Conservation (phyloP, 1,284 basidiomycete genomes). For the Phellopilus nigrolimitatus region DNA sequence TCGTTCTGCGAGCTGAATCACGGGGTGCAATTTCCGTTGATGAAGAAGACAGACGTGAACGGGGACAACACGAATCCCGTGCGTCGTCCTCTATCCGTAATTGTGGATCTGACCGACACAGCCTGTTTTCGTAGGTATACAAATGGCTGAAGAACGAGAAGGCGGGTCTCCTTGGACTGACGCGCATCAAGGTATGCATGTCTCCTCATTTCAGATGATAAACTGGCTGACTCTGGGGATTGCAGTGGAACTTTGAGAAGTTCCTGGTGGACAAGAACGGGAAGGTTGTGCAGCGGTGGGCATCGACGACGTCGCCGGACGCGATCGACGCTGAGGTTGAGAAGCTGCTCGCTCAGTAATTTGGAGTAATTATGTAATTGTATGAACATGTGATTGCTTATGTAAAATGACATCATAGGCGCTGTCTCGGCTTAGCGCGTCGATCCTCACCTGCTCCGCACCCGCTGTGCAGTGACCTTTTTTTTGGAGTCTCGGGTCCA, state of each 20-base stretch:
- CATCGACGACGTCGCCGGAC: constrained; percentile 71
- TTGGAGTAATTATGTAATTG: not conserved
- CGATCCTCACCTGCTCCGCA: not conserved
- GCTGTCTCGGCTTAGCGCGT: not conserved
- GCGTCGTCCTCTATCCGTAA: not conserved
- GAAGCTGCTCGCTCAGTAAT: constrained; percentile 40
- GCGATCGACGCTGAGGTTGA: constrained; percentile 62
- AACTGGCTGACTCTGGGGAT: not conserved
- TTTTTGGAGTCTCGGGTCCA: too few species aligned
- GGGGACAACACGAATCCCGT: constrained; percentile 50
- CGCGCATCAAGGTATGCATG: constrained; percentile 68
- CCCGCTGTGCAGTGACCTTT: too few species aligned
- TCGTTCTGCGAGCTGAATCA: constrained; percentile 73
- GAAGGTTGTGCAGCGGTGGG: constrained; percentile 74
- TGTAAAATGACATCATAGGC: not conserved
- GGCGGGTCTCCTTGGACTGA: constrained; percentile 66
- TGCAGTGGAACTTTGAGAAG: constrained; percentile 79
- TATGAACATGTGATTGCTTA: not conserved
- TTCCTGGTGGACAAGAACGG: constrained; percentile 69
- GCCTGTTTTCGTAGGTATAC: constrained; percentile 71
- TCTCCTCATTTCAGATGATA: not conserved
- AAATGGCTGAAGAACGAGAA: constrained; percentile 83
- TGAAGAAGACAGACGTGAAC: constrained; percentile 91
- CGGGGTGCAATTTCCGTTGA: constrained; percentile 79
- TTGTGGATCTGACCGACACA: not conserved